Conservation (phyloP, 495 filamentous ascomycete species). For the Hypoxylon perforatum region DNA sequence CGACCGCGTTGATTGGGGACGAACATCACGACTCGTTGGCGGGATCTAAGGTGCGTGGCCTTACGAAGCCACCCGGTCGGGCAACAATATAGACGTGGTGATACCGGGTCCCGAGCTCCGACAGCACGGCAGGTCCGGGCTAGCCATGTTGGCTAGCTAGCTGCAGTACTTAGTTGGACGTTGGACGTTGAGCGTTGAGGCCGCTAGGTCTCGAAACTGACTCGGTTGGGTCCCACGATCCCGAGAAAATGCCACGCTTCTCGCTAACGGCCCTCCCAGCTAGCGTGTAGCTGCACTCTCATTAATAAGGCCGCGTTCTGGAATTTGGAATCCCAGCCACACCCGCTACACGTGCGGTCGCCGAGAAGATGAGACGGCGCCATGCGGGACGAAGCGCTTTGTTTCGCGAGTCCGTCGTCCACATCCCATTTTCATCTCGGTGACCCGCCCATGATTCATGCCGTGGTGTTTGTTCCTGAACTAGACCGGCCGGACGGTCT, state of each 20-base stretch:
- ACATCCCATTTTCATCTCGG: conserved; percentile 6
- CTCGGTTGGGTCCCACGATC: conserved; percentile 14
- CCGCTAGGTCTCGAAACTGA: conserved; percentile 1
- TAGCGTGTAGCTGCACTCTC: not conserved
- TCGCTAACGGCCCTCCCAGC: not conserved
- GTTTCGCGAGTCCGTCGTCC: not conserved
- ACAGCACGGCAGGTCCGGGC: conserved; percentile 6
- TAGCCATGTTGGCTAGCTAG: conserved; percentile 13
- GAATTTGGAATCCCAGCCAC: conserved; percentile 4
- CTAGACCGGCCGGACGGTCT: not conserved
- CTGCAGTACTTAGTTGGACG: too few relatives aligned
- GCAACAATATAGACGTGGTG: not conserved
- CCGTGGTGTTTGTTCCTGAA: conserved; percentile 1
- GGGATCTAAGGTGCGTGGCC: not conserved
- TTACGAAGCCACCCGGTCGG: not conserved
- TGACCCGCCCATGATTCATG: conserved; percentile 8
- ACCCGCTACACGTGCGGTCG: conserved; percentile 16
- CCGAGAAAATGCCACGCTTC: conserved; percentile 20
- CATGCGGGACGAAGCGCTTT: conserved; percentile 23
- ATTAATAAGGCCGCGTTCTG: conserved; percentile 13
- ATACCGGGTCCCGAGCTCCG: conserved; percentile 17
- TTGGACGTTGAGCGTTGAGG: conserved; percentile 1
- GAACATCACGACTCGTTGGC: not conserved
- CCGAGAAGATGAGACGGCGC: conserved; percentile 19
- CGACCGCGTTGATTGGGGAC: too few relatives aligned